Evolutionary conservation across 768 basidiomycete genomes (phyloP), one percentile per base, ranked within the genome.

Genomic region (Podaxis sp.): DNA sequence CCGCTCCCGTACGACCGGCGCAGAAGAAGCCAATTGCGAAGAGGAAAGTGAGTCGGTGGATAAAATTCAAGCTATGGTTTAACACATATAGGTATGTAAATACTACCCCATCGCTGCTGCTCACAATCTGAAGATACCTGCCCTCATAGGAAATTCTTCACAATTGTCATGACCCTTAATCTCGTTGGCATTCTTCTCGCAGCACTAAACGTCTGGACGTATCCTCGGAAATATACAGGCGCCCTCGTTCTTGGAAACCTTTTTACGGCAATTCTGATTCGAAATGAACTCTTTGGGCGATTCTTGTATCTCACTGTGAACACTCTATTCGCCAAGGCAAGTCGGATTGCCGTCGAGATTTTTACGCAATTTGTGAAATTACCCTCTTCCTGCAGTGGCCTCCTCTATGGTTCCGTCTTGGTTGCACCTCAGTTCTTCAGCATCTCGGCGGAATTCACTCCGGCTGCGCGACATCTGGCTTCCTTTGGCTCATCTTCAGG

Each of bases 401-500:
- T 15, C 81, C 81, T 40, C 71, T 82, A 11, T 67, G 67, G 74
- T 90, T 85, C 69, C 81, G 90, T 58, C 78, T 91, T 6, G 87
- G 77, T 33, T 90, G 87, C 71, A 92, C 90, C 6, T 91, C 90
- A 17, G 79, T 84, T 4, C 79, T 92, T 22, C 81, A 89, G 78
- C 91, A 93, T 71, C 82, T 93, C 13, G 91, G 91, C 4, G 91
- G 91, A 22, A 90, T 93, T 65, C 91, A 93, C 69, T 88, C 87
- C n/a, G 90, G 91, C 30, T 93, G 91, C 71, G 90, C 90, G 2
- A 75, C 82, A 26, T 91, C 90, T 36, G 91, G 89, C 53, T 83
- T 89, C 61, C 76, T 82, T 15, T 93, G 91, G 91, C 80, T 92
- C 50, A 75, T 91, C 54, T 84, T 84, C 66, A 84, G 83, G 69